phyloP scores from a whole-genome alignment of 768 basidiomycete species.

The Xanthoconium purpureum region DNA sequence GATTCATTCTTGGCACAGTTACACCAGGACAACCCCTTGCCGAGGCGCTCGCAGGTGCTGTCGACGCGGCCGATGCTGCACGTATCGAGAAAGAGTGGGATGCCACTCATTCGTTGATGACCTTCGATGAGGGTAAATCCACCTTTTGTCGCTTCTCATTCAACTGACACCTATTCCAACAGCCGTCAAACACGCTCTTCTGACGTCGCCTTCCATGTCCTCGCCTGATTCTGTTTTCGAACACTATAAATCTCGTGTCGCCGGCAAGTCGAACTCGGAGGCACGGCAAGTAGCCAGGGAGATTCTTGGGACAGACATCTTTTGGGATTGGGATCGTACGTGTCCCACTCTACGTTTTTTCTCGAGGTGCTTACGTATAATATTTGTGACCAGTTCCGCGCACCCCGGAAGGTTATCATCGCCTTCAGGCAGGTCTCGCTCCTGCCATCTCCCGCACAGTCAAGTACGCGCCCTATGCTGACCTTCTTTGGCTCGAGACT shows the following conservation, averaged over 20 bases:
- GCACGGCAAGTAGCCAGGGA: slow-evolving; percentile 72
- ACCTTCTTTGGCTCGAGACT: slow-evolving; percentile 92
- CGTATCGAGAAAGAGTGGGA: slow-evolving; percentile 76
- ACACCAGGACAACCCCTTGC: slow-evolving; percentile 52
- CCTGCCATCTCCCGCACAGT: slow-evolving; percentile 79
- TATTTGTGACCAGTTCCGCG: slow-evolving; percentile 67
- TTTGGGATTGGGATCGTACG: slow-evolving; percentile 89
- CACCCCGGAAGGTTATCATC: slow-evolving; percentile 90
- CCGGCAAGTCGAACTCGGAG: slow-evolving; percentile 69
- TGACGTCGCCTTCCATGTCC: slow-evolving; percentile 20
- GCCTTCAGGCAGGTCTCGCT: slow-evolving; percentile 77
- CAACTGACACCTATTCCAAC: not conserved
- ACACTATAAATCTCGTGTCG: slow-evolving; percentile 54
- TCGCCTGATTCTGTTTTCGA: slow-evolving; percentile 45
- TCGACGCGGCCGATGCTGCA: slow-evolving; percentile 67
- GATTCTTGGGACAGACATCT: slow-evolving; percentile 58
- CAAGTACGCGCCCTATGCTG: slow-evolving; percentile 81
- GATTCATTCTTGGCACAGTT: slow-evolving; percentile 67
- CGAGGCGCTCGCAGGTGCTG: slow-evolving; percentile 65
- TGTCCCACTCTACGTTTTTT: slow-evolving; percentile 7
- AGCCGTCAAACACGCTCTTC: slow-evolving; percentile 27
- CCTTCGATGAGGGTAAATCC: slow-evolving; percentile 76
- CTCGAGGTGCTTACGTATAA: not conserved
- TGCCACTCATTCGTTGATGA: slow-evolving; percentile 61
- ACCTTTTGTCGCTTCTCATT: slow-evolving; percentile 44